Evolutionary conservation across 208 protist genomes (phyloP).

Genomic region (Naegleria fowleri): DNA sequence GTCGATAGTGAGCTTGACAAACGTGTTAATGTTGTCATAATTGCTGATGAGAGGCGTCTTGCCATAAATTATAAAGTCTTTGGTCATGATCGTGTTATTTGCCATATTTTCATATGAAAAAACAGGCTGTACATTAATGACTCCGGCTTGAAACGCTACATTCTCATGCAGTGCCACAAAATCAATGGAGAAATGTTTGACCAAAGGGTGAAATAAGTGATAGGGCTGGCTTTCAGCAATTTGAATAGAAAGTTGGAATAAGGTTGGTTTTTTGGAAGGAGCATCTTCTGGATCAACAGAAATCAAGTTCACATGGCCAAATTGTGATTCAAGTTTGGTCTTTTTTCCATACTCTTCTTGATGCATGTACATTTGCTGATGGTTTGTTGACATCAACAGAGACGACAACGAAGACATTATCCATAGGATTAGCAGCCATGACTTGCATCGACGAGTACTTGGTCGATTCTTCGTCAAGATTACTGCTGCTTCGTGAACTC

Average conservation of each 20-base stretch:
- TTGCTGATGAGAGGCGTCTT: not conserved
- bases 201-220: not conserved
- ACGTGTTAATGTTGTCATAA: not conserved
- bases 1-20: not conserved
- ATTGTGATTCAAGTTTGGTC: not conserved
- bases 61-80: not conserved
- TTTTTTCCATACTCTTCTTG: not conserved
- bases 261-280: not conserved
- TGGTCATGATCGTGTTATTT: not conserved
- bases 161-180: not conserved
- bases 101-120: not conserved
- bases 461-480: not conserved
- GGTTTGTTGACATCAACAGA: not conserved
- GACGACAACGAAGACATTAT: too few species aligned
- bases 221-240: not conserved
- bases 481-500: not conserved
- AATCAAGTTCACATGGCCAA: not conserved
- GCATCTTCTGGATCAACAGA: not conserved
- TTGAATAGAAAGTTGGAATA: not conserved
- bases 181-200: not conserved
- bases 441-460: not conserved
- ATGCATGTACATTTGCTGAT: not conserved
- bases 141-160: not conserved
- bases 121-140: not conserved
- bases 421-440: not conserved